These are phyloP conservation scores for Sporothrix dimorphospora DNA, from an alignment of 2,329 filamentous ascomycete species.

Conservation along the genomic window DNA sequence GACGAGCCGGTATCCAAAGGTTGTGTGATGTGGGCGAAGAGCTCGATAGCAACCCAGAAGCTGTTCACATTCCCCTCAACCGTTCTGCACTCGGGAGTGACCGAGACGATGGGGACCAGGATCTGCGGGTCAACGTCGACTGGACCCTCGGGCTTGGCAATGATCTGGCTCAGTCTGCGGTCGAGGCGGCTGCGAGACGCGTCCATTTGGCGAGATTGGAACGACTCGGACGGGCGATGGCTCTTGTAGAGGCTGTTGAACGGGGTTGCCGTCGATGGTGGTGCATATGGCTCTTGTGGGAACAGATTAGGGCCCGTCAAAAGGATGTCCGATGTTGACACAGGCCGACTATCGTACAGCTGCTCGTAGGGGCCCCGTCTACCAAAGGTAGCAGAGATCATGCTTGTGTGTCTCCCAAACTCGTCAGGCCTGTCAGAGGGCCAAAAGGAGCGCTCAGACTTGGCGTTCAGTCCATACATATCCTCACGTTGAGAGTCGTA, in stretches of 20 bases:
- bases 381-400: not conserved
- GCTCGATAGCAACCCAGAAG: slow-evolving; percentile 50
- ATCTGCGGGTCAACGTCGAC: slow-evolving; percentile 27
- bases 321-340: not conserved
- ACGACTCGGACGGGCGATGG: not conserved
- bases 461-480: not conserved
- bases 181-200: not conserved
- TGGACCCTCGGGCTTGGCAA: not conserved
- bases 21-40: slow-evolving; percentile 46
- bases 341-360: slow-evolving; percentile 6
- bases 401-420: not conserved
- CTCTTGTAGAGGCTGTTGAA: not conserved
- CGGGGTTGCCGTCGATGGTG: slow-evolving; percentile 24
- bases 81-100: slow-evolving; percentile 33
- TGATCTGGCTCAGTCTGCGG: slow-evolving; percentile 18
- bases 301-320: not conserved
- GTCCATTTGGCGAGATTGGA: not conserved
- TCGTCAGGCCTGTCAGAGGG: not conserved
- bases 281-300: slow-evolving; percentile 7
- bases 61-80: slow-evolving; percentile 26
- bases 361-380: not conserved
- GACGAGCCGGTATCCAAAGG: slow-evolving; percentile 22
- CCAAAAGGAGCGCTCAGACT: not conserved
- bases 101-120: slow-evolving; percentile 32
- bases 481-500: not conserved